Conservation (phyloP, 768 basidiomycete species). For the Boletellus emodensis region DNA sequence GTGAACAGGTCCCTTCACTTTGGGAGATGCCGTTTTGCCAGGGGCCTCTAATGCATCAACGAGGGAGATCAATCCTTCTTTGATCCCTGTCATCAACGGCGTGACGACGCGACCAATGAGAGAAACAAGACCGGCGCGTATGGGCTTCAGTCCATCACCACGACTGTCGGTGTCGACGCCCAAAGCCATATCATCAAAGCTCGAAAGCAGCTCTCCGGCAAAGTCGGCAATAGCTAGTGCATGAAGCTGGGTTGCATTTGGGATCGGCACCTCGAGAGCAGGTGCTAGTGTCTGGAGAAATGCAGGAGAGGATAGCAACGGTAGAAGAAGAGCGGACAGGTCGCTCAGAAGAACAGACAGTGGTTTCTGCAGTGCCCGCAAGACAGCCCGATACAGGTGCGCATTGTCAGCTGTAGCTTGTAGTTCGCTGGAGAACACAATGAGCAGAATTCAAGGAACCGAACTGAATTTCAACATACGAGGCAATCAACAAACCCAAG, state of each 20-base stretch:
- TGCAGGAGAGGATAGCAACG: slow-evolving; percentile 59
- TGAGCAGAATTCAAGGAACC: slow-evolving; percentile 12
- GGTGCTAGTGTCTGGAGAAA: slow-evolving; percentile 53
- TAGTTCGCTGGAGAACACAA: slow-evolving; percentile 51
- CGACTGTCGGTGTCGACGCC: slow-evolving; percentile 59
- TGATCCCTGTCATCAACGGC: slow-evolving; percentile 60
- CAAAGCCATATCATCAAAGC: slow-evolving; percentile 62
- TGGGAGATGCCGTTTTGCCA: slow-evolving; percentile 22
- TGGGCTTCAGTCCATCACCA: slow-evolving; percentile 63
- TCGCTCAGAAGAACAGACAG: slow-evolving; percentile 71
- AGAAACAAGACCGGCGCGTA: slow-evolving; percentile 69
- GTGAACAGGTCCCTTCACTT: slow-evolving; percentile 34
- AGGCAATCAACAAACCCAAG: slow-evolving; percentile 64
- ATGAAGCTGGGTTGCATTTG: slow-evolving; percentile 67
- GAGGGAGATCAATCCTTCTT: slow-evolving; percentile 55
- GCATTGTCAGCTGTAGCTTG: slow-evolving; percentile 58
- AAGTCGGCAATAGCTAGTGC: slow-evolving; percentile 66
- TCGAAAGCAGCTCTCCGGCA: slow-evolving; percentile 68
- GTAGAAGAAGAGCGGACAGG: slow-evolving; percentile 63
- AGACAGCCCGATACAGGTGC: slow-evolving; percentile 63
- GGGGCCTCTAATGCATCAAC: slow-evolving; percentile 59
- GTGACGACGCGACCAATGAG: slow-evolving; percentile 62
- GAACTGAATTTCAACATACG: slow-evolving; percentile 44
- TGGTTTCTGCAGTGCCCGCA: slow-evolving; percentile 72
- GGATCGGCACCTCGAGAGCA: slow-evolving; percentile 46